Evolutionary conservation across 73 alveolate genomes (phyloP).

Genomic region (Tetrahymena thermophila): DNA sequence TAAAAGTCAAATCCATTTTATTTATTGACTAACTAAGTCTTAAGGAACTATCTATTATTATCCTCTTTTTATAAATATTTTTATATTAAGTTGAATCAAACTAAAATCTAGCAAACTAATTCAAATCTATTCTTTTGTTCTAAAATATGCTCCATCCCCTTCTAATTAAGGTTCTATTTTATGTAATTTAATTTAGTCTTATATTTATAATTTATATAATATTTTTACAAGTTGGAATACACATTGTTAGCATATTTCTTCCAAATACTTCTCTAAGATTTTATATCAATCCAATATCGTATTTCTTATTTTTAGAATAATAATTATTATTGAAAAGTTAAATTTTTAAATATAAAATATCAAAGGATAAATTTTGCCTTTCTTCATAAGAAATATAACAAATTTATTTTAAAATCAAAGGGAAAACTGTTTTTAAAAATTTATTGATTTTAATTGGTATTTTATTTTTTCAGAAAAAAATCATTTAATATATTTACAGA

Average conservation of each 20-base stretch:
- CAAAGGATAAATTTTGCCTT: no score
- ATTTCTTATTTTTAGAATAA: not conserved
- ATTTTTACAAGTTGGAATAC: not conserved
- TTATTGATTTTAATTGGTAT: no score
- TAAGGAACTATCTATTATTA: not conserved
- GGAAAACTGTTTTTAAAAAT: not conserved
- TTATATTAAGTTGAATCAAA: not conserved
- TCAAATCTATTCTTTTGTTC: not conserved
- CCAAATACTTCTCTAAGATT: not conserved
- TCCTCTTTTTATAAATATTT: not conserved
- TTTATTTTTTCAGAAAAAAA: no score
- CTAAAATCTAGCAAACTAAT: not conserved
- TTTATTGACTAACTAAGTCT: not conserved
- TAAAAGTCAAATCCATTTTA: not conserved
- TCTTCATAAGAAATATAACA: no score
- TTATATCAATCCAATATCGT: not conserved
- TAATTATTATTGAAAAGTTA: not conserved
- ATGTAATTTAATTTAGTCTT: not conserved
- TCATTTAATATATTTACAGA: not conserved
- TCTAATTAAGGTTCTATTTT: not conserved
- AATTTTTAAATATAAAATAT: no score
- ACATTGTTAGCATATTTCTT: not conserved
- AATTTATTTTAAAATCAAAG: not conserved
- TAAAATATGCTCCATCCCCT: not conserved
- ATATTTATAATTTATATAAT: not conserved